Conservation (phyloP, 2,329 filamentous ascomycete species). For the Clarireedia homoeocarpa region DNA sequence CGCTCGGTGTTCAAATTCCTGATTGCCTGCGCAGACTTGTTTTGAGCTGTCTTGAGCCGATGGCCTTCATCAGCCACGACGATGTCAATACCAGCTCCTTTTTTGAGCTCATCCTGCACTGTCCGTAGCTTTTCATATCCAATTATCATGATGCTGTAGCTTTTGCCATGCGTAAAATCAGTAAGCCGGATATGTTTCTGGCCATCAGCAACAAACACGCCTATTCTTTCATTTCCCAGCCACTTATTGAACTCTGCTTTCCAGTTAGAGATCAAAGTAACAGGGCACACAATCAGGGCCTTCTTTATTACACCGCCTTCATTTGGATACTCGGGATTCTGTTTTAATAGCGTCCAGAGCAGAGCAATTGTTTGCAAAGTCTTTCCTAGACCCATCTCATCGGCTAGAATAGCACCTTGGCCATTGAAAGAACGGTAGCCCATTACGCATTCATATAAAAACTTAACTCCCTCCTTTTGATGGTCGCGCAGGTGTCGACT, state of each 20-base stretch:
- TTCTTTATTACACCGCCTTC: constrained; percentile 55
- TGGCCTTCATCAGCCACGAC: constrained; percentile 98
- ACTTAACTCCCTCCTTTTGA: constrained; percentile 61
- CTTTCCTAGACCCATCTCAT: constrained; percentile 72
- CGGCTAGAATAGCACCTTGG: constrained; percentile 62
- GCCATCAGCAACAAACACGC: constrained; percentile 57
- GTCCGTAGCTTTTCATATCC: constrained; percentile 63
- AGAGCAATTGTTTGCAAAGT: constrained; percentile 65
- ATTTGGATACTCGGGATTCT: constrained; percentile 55
- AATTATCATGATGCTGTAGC: constrained; percentile 65
- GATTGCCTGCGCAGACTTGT: constrained; percentile 84
- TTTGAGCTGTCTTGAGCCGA: constrained; percentile 93
- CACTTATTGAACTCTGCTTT: constrained; percentile 66
- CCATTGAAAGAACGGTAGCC: constrained; percentile 58
- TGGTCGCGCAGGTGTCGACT: constrained; percentile 56
- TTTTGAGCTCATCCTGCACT: constrained; percentile 57
- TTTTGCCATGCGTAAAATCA: constrained; percentile 61
- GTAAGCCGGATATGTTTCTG: constrained; percentile 49
- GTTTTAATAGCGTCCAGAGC: constrained; percentile 65
- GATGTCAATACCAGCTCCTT: constrained; percentile 59
- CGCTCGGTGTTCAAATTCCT: constrained; percentile 69
- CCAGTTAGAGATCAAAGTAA: constrained; percentile 67
- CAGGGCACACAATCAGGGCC: constrained; percentile 65
- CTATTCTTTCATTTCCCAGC: constrained; percentile 62
- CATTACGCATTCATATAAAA: constrained; percentile 72